These are phyloP conservation scores for Arbutus unedo DNA, from an alignment of 148 eudicot species.

Conservation along the genomic window DNA sequence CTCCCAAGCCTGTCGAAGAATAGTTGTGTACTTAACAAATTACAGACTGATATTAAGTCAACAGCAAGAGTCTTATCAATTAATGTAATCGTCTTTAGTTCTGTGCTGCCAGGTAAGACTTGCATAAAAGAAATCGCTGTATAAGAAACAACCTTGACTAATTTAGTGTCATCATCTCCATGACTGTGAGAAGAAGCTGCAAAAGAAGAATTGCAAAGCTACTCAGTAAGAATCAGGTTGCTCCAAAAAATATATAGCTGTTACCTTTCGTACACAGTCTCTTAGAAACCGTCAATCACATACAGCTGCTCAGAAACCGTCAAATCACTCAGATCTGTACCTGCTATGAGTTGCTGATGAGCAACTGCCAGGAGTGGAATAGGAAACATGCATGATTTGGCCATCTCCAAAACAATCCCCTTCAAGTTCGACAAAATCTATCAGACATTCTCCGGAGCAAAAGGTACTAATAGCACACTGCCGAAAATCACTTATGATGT, in stretches of 20 bases:
- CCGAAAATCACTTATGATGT: background rate
- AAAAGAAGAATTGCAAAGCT: conserved; percentile 18
- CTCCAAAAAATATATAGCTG: background rate
- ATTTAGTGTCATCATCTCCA: conserved; percentile 40
- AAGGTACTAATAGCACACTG: conserved; percentile 17
- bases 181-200: conserved; percentile 54
- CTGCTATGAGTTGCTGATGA: conserved; percentile 89
- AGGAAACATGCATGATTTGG: conserved; percentile 87
- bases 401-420: conserved; percentile 69
- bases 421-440: conserved; percentile 31
- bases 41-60: background rate
- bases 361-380: conserved; percentile 90
- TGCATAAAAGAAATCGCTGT: background rate
- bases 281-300: conserved; percentile 2
- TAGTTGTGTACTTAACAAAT: conserved; percentile 10
- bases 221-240: conserved; percentile 13
- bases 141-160: conserved; percentile 56
- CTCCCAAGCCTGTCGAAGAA: conserved; percentile 66
- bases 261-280: background rate
- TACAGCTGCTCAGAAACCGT: background rate
- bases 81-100: background rate
- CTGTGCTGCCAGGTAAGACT: background rate
- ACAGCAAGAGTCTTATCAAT: background rate
- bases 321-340: conserved; percentile 32
- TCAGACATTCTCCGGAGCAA: conserved; percentile 8